A percentile compares a stretch with the other conserved stretches of the same genome.
phyloP scores from a whole-genome alignment of 2,329 filamentous ascomycete species.

The Phialophora verrucosa region DNA sequence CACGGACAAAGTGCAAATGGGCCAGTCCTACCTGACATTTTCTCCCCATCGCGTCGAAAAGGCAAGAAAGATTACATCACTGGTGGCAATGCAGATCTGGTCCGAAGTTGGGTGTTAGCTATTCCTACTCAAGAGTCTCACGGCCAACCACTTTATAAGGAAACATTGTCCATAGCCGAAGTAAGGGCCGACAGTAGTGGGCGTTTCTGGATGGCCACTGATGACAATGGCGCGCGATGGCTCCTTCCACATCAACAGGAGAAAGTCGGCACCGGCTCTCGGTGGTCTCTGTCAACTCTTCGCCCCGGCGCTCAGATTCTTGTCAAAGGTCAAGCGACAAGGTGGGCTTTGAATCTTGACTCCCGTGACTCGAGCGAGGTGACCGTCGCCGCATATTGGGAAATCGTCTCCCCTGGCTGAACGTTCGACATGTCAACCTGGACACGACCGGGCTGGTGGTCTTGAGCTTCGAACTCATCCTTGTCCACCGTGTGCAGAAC shows the following conservation, averaged over 20 bases:
- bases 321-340: slow-evolving; percentile 30
- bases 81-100: slow-evolving; percentile 34
- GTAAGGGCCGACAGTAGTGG: slow-evolving; percentile 27
- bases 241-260: slow-evolving; percentile 30
- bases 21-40: slow-evolving; percentile 35
- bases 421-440: neutral
- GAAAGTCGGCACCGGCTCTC: neutral
- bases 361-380: neutral
- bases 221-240: slow-evolving; percentile 27
- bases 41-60: slow-evolving; percentile 37
- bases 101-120: slow-evolving; percentile 35
- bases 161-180: slow-evolving; percentile 16
- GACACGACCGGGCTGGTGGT: neutral
- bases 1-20: slow-evolving; percentile 7
- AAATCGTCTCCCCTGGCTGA: slow-evolving; percentile 17
- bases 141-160: neutral
- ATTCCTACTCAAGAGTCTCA: slow-evolving; percentile 33
- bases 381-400: slow-evolving; percentile 31
- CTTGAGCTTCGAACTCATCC: neutral
- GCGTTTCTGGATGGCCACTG: slow-evolving; percentile 25
- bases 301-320: slow-evolving; percentile 18
- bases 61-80: slow-evolving; percentile 36
- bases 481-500: neutral
- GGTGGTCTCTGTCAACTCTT: neutral
- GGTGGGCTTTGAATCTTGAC: slow-evolving; percentile 23